phyloP scores from a whole-genome alignment of 768 basidiomycete genomes.

The Lactarius akahatsu region DNA sequence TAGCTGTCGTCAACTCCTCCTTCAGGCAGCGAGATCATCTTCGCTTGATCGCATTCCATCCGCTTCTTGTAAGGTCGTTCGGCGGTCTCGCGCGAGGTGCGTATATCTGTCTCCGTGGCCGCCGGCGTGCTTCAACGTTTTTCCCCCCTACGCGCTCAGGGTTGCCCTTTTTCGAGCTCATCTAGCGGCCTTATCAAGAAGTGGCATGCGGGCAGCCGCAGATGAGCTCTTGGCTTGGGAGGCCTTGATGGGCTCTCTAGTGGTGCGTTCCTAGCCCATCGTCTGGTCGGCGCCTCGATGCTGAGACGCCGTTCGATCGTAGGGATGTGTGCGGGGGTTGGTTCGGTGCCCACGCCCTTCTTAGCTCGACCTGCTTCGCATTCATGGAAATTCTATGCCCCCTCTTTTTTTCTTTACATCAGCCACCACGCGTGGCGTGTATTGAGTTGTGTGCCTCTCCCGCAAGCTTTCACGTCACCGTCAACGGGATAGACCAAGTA shows the following conservation, averaged over 20 bases:
- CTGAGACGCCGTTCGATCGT: background rate
- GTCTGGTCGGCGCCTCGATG: background rate
- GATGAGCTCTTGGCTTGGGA: slow-evolving; percentile 31
- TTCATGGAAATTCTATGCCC: slow-evolving; percentile 25
- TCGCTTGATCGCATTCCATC: slow-evolving; percentile 39
- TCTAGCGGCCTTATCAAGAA: slow-evolving; percentile 31
- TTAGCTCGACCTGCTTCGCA: slow-evolving; percentile 25
- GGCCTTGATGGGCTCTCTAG: slow-evolving; percentile 25
- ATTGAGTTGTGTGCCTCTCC: slow-evolving; percentile 13
- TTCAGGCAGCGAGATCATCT: slow-evolving; percentile 34
- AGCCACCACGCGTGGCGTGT: slow-evolving; percentile 6
- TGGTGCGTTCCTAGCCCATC: slow-evolving; percentile 3
- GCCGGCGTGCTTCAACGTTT: background rate
- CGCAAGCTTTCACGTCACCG: slow-evolving; percentile 19
- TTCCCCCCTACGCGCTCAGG: background rate
- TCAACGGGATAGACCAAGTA: background rate
- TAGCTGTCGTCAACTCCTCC: slow-evolving; percentile 28
- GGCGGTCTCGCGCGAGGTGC: slow-evolving; percentile 39
- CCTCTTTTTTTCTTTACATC: background rate
- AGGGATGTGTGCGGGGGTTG: slow-evolving; percentile 26
- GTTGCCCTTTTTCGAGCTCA: slow-evolving; percentile 28
- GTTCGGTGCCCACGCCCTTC: slow-evolving; percentile 19
- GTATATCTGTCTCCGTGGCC: slow-evolving; percentile 9
- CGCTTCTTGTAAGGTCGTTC: slow-evolving; percentile 44
- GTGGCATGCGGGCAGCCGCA: slow-evolving; percentile 32